These are phyloP conservation scores for Penicillium canariense DNA, from an alignment of 495 filamentous ascomycete species.

Conservation along the genomic window DNA sequence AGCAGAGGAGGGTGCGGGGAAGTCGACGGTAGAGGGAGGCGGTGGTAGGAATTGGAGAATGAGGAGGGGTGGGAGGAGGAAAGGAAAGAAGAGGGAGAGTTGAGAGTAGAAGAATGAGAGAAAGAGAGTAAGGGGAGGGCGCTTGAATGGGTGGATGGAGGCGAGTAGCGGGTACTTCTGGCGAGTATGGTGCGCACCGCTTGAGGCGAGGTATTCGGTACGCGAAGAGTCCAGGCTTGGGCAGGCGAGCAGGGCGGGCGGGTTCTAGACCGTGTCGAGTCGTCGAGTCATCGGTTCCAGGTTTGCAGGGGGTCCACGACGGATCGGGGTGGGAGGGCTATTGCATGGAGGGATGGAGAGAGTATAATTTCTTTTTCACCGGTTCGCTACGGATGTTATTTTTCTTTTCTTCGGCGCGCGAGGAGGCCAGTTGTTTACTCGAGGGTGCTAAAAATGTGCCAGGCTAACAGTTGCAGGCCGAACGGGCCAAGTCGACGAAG, in stretches of 20 bases:
- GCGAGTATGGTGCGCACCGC: slow-evolving; percentile 1
- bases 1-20: slow-evolving; percentile 4
- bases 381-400: too few relatives aligned
- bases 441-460: neutral
- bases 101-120: neutral
- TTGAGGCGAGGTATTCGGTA: slow-evolving; percentile 17
- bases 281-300: slow-evolving; percentile 26
- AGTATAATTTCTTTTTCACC: slow-evolving; percentile 8
- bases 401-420: too few relatives aligned
- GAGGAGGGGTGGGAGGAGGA: slow-evolving; percentile 6
- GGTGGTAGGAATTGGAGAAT: slow-evolving; percentile 1
- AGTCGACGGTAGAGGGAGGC: slow-evolving; percentile 2
- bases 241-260: slow-evolving; percentile 3
- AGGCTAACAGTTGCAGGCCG: too few relatives aligned
- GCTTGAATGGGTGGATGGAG: slow-evolving; percentile 4
- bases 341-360: too few relatives aligned
- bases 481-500: too few relatives aligned
- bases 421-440: too few relatives aligned
- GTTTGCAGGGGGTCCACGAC: neutral
- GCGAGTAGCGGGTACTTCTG: slow-evolving; percentile 19
- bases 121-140: slow-evolving; percentile 19
- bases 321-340: neutral
- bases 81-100: neutral
- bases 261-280: slow-evolving; percentile 31
- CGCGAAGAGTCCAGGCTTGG: slow-evolving; percentile 16